Evolutionary conservation across 2,329 filamentous ascomycete genomes (phyloP).

Genomic region (Clarireedia monteithiana): DNA sequence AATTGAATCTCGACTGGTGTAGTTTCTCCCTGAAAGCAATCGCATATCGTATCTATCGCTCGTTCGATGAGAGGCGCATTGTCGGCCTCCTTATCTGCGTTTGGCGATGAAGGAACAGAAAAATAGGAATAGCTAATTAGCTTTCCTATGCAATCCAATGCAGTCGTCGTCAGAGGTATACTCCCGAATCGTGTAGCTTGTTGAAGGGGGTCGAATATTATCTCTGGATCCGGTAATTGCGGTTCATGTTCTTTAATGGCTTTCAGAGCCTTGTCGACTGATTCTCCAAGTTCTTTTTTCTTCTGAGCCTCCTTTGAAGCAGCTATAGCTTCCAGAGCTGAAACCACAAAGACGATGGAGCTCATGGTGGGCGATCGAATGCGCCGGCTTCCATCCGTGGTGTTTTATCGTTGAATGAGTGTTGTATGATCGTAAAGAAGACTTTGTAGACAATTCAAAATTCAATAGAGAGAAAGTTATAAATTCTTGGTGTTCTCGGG

Average conservation of each 20-base stretch:
- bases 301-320: constrained; percentile 84
- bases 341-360: constrained; percentile 93
- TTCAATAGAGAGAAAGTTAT: neutral
- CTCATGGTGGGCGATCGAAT: constrained; percentile 55
- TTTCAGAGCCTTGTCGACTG: constrained; percentile 71
- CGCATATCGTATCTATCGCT: constrained; percentile 98
- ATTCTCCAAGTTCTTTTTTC: constrained; percentile 75
- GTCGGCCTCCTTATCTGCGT: constrained; percentile 31
- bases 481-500: neutral
- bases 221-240: constrained; percentile 77
- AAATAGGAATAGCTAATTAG: constrained; percentile 99
- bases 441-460: neutral
- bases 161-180: constrained; percentile 77
- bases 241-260: constrained; percentile 82
- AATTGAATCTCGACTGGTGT: constrained; percentile 89
- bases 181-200: constrained; percentile 83
- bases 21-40: constrained; percentile 95
- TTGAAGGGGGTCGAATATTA: constrained; percentile 85
- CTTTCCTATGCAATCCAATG: constrained; percentile 96
- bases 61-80: constrained; percentile 81
- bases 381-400: constrained; percentile 24
- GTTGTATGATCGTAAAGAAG: neutral
- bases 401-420: neutral
- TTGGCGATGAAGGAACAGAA: constrained; percentile 54
- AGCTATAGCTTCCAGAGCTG: constrained; percentile 85